A percentile compares a stretch with the other conserved stretches of the same genome.
Evolutionary conservation across 2,329 filamentous ascomycete genomes (phyloP).

Genomic region (Fusarium xylarioides): DNA sequence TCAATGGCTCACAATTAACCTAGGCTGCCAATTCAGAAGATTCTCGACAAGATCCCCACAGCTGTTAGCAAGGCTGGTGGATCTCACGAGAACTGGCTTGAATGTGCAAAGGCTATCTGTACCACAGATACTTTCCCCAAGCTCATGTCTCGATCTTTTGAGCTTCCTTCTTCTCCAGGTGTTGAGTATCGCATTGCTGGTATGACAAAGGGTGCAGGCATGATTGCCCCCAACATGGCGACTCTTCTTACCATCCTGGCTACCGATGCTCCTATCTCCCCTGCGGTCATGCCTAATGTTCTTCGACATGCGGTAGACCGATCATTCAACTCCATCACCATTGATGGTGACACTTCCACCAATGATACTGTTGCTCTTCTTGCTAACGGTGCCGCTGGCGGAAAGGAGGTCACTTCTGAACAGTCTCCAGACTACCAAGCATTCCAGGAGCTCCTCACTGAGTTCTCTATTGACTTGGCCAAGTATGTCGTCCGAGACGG

Average conservation of each 20-base stretch:
- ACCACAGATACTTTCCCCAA: conserved; percentile 99
- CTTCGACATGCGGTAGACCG: conserved; percentile 79
- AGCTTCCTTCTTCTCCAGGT: conserved; percentile 79
- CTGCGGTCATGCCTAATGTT: conserved; percentile 71
- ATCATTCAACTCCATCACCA: conserved; percentile 96
- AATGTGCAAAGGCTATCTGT: conserved; percentile 89
- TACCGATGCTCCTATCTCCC: conserved; percentile 85
- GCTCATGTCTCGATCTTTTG: conserved; percentile 85
- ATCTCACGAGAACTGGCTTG: conserved; percentile 86
- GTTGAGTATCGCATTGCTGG: conserved; percentile 86
- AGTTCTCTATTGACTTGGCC: conserved; percentile 84
- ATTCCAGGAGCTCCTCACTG: conserved; percentile 75
- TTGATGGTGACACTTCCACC: conserved; percentile 96
- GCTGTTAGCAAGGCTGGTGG: conserved; percentile 76
- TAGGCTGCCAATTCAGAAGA: conserved; percentile 90
- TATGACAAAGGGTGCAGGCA: conserved; percentile 97
- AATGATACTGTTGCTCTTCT: conserved; percentile 95
- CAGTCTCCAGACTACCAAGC: conserved; percentile 71
- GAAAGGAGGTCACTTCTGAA: conserved; percentile 66
- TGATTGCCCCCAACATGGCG: conserved; percentile 99
- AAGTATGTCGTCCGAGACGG: conserved; percentile 95
- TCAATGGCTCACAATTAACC: conserved; percentile 17
- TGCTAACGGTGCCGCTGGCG: conserved; percentile 93
- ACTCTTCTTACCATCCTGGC: conserved; percentile 91
- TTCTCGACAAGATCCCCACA: conserved; percentile 80